These are phyloP conservation scores for Metarhizium sp. DNA, from an alignment of 2,329 filamentous ascomycete genomes.

Conservation along the genomic window DNA sequence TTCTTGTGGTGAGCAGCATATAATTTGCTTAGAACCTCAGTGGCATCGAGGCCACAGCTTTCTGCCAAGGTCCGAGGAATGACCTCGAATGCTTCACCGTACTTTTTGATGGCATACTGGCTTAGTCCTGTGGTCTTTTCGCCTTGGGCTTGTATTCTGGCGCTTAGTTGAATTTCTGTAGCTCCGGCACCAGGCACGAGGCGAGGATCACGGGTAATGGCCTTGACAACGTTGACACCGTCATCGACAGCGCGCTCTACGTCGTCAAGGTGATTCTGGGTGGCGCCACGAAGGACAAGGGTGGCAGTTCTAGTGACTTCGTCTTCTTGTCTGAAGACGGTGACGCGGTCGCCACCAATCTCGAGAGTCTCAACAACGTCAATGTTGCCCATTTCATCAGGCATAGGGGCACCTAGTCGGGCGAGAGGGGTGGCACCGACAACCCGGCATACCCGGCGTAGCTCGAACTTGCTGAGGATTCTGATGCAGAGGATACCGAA, in stretches of 20 bases:
- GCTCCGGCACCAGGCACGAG: conserved; percentile 91
- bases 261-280: conserved; percentile 96
- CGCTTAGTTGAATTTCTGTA: conserved; percentile 86
- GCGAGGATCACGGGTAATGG: conserved; percentile 85
- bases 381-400: conserved; percentile 96
- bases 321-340: conserved; percentile 94
- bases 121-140: conserved; percentile 88
- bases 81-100: conserved; percentile 94
- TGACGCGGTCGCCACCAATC: conserved; percentile 95
- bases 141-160: conserved; percentile 80
- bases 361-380: conserved; percentile 95
- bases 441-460: conserved; percentile 87
- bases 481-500: conserved; percentile 95
- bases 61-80: conserved; percentile 90
- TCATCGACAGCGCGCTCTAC: conserved; percentile 96
- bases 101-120: conserved; percentile 97
- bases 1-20: conserved; percentile 90
- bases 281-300: conserved; percentile 86
- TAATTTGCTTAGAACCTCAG: conserved; percentile 85
- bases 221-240: conserved; percentile 97
- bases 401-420: conserved; percentile 92
- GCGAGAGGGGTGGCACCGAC: conserved; percentile 95
- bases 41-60: conserved; percentile 90
- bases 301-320: conserved; percentile 89
- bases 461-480: conserved; percentile 95